Evolutionary conservation across 2,329 filamentous ascomycete genomes (phyloP).

Genomic region (Fusarium avenaceum): DNA sequence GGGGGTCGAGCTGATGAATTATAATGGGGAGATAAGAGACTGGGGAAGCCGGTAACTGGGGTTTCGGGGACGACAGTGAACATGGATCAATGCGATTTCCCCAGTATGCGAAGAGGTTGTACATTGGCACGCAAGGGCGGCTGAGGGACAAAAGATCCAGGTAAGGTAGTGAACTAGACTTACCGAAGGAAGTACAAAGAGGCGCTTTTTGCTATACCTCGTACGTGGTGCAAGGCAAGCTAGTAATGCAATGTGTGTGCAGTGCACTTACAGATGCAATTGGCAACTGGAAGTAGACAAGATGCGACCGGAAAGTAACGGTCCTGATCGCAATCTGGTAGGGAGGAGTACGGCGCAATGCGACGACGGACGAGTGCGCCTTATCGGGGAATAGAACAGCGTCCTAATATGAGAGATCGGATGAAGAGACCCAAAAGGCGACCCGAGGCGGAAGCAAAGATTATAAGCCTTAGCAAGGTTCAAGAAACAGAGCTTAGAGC

Average conservation of each 20-base stretch:
- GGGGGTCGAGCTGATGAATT: conserved; percentile 33
- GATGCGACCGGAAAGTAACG: conserved; percentile 35
- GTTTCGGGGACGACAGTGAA: conserved; percentile 13
- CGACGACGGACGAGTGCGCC: conserved; percentile 38
- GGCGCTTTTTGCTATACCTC: conserved; percentile 21
- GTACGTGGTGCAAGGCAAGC: conserved; percentile 36
- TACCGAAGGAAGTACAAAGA: conserved; percentile 38
- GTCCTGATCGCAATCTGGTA: conserved; percentile 27
- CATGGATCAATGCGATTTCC: conserved; percentile 26
- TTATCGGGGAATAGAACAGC: conserved; percentile 39
- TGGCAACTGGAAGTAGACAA: conserved; percentile 14
- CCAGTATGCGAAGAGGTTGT: conserved; percentile 21
- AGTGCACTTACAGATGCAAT: conserved; percentile 19
- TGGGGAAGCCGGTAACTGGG: conserved; percentile 34
- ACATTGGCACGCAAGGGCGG: conserved; percentile 26
- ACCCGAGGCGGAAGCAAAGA: conserved; percentile 9
- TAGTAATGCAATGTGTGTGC: conserved; percentile 29
- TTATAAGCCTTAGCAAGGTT: conserved; percentile 27
- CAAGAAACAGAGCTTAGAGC: conserved; percentile 9
- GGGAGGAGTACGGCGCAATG: conserved; percentile 38
- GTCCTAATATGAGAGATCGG: conserved; percentile 30
- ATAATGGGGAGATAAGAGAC: conserved; percentile 42
- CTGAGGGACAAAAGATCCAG: conserved; percentile 5
- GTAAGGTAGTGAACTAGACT: conserved; percentile 18
- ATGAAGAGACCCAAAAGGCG: conserved; percentile 15